Evolutionary conservation across 495 filamentous ascomycete genomes (phyloP).

Genomic region (Talaromyces proteolyticus): DNA sequence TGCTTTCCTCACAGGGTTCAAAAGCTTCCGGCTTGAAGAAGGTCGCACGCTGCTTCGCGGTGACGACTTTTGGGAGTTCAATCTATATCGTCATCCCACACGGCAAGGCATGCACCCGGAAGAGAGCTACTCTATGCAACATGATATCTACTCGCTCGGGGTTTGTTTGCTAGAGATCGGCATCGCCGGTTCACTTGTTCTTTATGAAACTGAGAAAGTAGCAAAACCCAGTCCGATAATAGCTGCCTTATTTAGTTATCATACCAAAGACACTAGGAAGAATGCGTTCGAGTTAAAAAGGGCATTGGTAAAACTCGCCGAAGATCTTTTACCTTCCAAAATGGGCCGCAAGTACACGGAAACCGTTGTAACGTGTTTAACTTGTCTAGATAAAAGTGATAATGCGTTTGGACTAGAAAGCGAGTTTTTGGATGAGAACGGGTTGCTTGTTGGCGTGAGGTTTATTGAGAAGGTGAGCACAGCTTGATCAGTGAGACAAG

Average conservation of each 20-base stretch:
- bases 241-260: neutral
- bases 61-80: conserved; percentile 25
- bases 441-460: conserved; percentile 40
- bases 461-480: conserved; percentile 36
- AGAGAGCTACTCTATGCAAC: conserved; percentile 33
- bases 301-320: conserved; percentile 31
- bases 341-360: conserved; percentile 48
- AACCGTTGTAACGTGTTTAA: conserved; percentile 48
- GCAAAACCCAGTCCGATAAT: neutral
- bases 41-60: conserved; percentile 12
- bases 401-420: conserved; percentile 25
- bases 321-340: conserved; percentile 22
- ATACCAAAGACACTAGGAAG: conserved; percentile 5
- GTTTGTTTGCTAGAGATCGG: conserved; percentile 41
- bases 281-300: conserved; percentile 23
- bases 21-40: conserved; percentile 19
- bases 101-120: conserved; percentile 26
- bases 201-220: conserved; percentile 6
- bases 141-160: conserved; percentile 45
- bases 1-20: conserved; percentile 36
- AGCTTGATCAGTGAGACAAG: neutral
- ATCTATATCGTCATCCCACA: conserved; percentile 35
- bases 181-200: conserved; percentile 30
- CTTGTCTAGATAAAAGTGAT: conserved; percentile 46
- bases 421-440: conserved; percentile 45